Percentiles rank a stretch among this genome's conserved stretches.
These are phyloP conservation scores for Zygotorulaspora chibaensis DNA, from an alignment of 805 yeast genomes.

Conservation along the genomic window DNA sequence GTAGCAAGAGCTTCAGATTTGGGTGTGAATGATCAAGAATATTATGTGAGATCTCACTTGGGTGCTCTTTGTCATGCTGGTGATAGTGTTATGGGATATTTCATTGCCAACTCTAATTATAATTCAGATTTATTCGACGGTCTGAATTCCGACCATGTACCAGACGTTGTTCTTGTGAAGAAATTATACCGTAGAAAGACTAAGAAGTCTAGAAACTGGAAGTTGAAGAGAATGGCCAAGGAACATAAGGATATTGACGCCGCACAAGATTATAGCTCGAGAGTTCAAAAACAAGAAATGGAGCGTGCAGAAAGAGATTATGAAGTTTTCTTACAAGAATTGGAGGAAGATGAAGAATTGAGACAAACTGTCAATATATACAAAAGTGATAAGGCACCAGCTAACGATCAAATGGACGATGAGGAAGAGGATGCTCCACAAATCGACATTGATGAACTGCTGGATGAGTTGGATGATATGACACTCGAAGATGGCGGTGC, in stretches of 20 bases:
- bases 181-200: constrained; percentile 79
- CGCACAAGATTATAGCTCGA: constrained; percentile 51
- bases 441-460: constrained; percentile 83
- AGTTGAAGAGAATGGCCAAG: constrained; percentile 94
- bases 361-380: constrained; percentile 87
- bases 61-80: constrained; percentile 97
- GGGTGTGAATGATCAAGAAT: constrained; percentile 80
- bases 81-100: constrained; percentile 91
- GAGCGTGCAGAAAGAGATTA: constrained; percentile 93
- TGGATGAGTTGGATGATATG: constrained; percentile 94
- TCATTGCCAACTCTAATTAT: constrained; percentile 76
- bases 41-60: constrained; percentile 81
- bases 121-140: constrained; percentile 84
- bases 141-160: constrained; percentile 53
- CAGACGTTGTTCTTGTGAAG: constrained; percentile 87
- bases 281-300: constrained; percentile 80
- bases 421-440: constrained; percentile 84
- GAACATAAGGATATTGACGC: constrained; percentile 90
- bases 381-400: constrained; percentile 46
- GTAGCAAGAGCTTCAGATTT: constrained; percentile 86
- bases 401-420: constrained; percentile 39
- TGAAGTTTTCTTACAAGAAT: constrained; percentile 91
- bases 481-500: constrained; percentile 55
- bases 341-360: constrained; percentile 94
- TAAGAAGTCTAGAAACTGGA: constrained; percentile 77